Evolutionary conservation across 495 filamentous ascomycete genomes (phyloP), one percentile per base, ranked within the genome.

Genomic region (Penicilliopsis zonata): DNA sequence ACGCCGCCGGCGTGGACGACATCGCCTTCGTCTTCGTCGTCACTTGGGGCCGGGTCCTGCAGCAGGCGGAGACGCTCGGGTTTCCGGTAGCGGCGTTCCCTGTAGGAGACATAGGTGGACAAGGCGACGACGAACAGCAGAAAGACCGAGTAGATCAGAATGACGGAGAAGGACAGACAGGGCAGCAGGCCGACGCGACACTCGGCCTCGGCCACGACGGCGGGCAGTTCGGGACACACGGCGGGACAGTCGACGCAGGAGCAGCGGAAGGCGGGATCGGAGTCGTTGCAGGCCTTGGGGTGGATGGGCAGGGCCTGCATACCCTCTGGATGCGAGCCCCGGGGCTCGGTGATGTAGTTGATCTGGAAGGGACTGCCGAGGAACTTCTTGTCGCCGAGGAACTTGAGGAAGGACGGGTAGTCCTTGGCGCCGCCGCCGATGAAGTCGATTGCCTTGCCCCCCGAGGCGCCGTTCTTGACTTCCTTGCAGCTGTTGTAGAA

Each of bases 401-500:
- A 98, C 41, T 80, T 82, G 36, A 98, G 50, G 44, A 98, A 82
- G 18, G 77, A 66, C 0, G 69, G 67, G 55, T 86, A 93, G 48
- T 94, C 78, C 62, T 90, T 93, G 13, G 90, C 92, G 16, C 86
- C 86, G 8, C 90, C 92, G 6, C 90, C 92, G 40, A 96, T 94
- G 41, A 96, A 77, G 38, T 85, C 79, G 69, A 98, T 98, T 8
- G 87, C 87, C 43, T 78, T 81, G 13, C 80, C 77, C 39, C 92
- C 92, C 3, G 92, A 87, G 2, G 84, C 79, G 10, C 88, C 90
- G 47, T 95, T 94, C 49, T 96, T 95, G 50, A 98, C 86, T 52
- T 96, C 84, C 56, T 96, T 98, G 62, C 90, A 98, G 52, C 90
- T 96, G 50, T 93, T 69, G 55, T 83, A 98, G 59, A 96, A 94